Evolutionary conservation across 2,329 filamentous ascomycete genomes (phyloP), one percentile per base, ranked within the genome.

Genomic region (Massarina eburnea): DNA sequence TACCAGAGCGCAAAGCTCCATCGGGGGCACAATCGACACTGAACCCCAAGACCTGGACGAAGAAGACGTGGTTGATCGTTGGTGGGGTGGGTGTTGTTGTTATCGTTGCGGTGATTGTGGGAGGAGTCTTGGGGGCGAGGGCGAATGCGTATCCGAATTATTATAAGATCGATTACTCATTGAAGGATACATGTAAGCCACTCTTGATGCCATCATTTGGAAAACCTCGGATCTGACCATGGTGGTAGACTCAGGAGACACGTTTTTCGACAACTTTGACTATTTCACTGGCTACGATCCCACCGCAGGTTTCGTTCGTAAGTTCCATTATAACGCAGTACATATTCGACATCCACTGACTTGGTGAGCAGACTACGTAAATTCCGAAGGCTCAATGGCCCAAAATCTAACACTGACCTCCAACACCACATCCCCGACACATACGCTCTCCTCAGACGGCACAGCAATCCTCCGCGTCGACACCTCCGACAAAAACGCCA

Each of bases 401-500:
- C 47, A 51, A n/a, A 57, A 59, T 24, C 54, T 59, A 10, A 59
- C 54, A 14, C 24, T 36, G 5, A 39, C 15, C 10, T 47, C 46
- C 32, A 30, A 39, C 32, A 37, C 44, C 14, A 47, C 33, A 15
- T 14, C 14, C 1, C 8, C 45, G 14, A 29, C 43, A 18, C 46
- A 33, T 2, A 34, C 45, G 2, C 10, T 27, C n/a, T 39, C 45
- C 15, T 33, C 24, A 10, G 14, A 17, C 21, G 26, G 20, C 7
- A 52, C 54, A 4, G 49, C 51, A 43, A 64, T 56, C 41, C 39
- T 78, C 7, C 73, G 74, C 41, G 73, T 74, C 26, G 74, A 77
- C 52, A 55, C 54, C 29, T 66, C 51, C 29, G 67, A 54, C 39
- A 45, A 46, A 12, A 54, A 55, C 20, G 49, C 57, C 20, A 56